phyloP scores from a whole-genome alignment of 208 protist genomes.

The Vickermania spadyakhi region DNA sequence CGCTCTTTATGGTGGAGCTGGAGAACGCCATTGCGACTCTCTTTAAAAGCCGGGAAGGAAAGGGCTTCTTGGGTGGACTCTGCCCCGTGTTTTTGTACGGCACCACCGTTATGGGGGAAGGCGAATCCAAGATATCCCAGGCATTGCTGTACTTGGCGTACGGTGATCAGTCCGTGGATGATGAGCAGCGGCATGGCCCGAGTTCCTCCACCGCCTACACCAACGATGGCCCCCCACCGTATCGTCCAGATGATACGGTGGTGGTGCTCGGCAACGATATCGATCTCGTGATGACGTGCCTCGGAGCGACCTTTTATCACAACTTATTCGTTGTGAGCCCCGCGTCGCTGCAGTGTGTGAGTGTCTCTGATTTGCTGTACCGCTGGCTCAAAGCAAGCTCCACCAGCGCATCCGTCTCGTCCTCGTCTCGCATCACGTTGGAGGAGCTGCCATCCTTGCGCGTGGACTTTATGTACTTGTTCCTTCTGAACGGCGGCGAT shows the following conservation, averaged over 20 bases:
- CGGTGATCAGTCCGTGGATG: neutral
- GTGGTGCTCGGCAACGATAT: constrained; percentile 81
- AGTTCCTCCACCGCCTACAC: neutral
- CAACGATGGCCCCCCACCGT: constrained; percentile 10
- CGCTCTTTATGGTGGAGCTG: constrained; percentile 78
- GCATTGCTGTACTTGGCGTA: constrained; percentile 62
- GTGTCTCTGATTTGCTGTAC: constrained; percentile 62
- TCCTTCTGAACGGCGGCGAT: constrained; percentile 82
- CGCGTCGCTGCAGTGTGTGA: constrained; percentile 72
- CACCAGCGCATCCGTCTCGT: constrained; percentile 11
- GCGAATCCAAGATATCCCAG: constrained; percentile 75
- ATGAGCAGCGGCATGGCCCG: neutral
- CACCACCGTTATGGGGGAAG: constrained; percentile 69
- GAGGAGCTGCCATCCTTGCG: constrained; percentile 60
- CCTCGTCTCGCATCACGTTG: constrained; percentile 21
- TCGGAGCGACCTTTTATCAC: constrained; percentile 73
- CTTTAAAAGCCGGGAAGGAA: constrained; percentile 49
- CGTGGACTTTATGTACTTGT: constrained; percentile 79
- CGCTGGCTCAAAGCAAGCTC: constrained; percentile 55
- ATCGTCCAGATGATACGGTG: constrained; percentile 60
- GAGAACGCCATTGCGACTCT: constrained; percentile 73
- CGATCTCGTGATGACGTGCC: constrained; percentile 74
- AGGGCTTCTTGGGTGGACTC: constrained; percentile 39
- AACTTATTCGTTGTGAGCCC: constrained; percentile 73
- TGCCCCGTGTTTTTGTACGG: constrained; percentile 73